Percentiles rank a stretch among this genome's conserved stretches.
Evolutionary conservation across 2,329 filamentous ascomycete species (phyloP).

Genomic region (Ophiocordyceps camponoti-rufipedis): DNA sequence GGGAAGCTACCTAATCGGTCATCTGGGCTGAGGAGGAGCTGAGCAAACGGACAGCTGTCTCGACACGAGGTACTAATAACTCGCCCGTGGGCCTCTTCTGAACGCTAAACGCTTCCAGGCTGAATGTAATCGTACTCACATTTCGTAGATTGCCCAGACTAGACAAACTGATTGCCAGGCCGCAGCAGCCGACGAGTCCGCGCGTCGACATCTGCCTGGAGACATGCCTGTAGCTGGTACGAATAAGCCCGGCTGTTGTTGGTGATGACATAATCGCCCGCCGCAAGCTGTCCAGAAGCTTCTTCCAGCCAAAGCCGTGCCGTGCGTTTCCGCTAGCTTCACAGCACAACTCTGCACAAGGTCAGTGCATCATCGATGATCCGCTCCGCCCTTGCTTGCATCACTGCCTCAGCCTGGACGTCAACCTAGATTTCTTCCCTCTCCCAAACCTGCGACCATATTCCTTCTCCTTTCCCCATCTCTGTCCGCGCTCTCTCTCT

Average conservation of each 20-base stretch:
- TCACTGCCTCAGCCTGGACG: constrained; percentile 13
- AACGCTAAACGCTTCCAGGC: too few relatives aligned
- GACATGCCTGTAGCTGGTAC: too few relatives aligned
- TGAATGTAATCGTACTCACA: too few relatives aligned
- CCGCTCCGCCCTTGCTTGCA: constrained; percentile 14
- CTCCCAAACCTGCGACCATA: constrained; percentile 1
- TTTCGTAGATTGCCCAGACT: too few relatives aligned
- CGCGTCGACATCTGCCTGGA: neutral
- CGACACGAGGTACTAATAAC: too few relatives aligned
- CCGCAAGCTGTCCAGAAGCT: neutral
- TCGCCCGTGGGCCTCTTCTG: too few relatives aligned
- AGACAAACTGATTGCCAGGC: too few relatives aligned
- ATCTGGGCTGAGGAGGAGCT: neutral
- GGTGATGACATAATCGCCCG: neutral
- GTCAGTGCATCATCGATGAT: constrained; percentile 16
- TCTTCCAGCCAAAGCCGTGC: neutral
- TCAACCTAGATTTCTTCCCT: constrained; percentile 3
- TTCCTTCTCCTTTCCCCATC: neutral
- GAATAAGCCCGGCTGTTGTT: too few relatives aligned
- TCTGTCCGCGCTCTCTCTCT: constrained; percentile 3
- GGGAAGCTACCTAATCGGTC: neutral
- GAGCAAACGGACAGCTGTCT: neutral
- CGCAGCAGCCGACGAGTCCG: too few relatives aligned
- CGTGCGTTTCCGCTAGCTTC: neutral
- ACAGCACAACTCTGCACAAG: neutral